These are phyloP conservation scores for Chaetomium olivaceum DNA, from an alignment of 2,329 filamentous ascomycete species.

Conservation along the genomic window DNA sequence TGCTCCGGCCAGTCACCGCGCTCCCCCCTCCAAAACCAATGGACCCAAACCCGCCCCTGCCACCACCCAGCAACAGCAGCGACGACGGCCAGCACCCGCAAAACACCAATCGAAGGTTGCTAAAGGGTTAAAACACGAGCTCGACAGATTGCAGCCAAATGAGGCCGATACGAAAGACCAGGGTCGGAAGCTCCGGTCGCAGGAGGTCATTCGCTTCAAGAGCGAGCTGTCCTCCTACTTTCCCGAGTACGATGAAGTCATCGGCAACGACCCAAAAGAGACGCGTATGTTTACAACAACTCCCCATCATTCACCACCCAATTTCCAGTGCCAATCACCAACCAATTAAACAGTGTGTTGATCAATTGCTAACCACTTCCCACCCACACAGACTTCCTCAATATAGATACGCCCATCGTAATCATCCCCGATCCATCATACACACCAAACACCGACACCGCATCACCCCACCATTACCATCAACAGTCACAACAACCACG, in stretches of 20 bases:
- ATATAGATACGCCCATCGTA: constrained; percentile 70
- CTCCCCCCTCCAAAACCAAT: constrained; percentile 5
- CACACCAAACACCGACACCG: constrained; percentile 34
- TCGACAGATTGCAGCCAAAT: constrained; percentile 56
- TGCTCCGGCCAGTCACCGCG: constrained; percentile 12
- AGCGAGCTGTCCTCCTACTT: constrained; percentile 92
- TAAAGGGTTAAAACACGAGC: constrained; percentile 63
- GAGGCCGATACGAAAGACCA: constrained; percentile 55
- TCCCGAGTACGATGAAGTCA: constrained; percentile 89
- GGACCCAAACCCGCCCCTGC: constrained; percentile 3
- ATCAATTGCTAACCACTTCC: constrained; percentile 16
- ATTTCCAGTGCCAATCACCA: background rate
- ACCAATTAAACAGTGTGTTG: background rate
- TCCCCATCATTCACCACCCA: constrained; percentile 1
- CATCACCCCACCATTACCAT: background rate
- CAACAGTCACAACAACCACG: no score
- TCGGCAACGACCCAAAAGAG: constrained; percentile 80
- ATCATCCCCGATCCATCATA: constrained; percentile 56
- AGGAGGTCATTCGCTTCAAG: constrained; percentile 82
- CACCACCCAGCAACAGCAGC: constrained; percentile 16
- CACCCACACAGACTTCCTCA: constrained; percentile 63
- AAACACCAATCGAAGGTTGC: constrained; percentile 59
- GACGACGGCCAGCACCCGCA: constrained; percentile 43
- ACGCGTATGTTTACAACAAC: constrained; percentile 58
- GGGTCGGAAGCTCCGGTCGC: constrained; percentile 76